Base-by-base conservation (phyloP, 2,329 filamentous ascomycete genomes). In the Colletotrichum phormii region DNA sequence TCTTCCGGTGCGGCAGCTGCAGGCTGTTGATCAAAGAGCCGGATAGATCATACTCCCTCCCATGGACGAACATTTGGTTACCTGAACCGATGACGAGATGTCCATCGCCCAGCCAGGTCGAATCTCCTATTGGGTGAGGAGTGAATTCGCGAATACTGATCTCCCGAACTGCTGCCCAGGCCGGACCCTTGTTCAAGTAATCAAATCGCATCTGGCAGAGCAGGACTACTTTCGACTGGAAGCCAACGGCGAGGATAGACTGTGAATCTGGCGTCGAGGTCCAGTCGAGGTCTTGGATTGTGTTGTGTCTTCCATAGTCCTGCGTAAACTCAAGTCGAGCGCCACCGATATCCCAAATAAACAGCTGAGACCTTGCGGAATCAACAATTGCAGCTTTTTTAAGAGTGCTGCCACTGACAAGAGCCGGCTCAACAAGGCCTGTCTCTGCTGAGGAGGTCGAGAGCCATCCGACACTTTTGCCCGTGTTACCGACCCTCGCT, bases 191-290 rank as follows among this genome's bases (percentile, higher is more conserved):
- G 77, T 95, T 95, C 22, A 98, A 86, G 79, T 98, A 98, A 81
- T 98, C 95, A 79, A 97, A 98, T 13, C 95, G 93, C 84, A 97
- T 91, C 79, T 98, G 95, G 6, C 93, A 92, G 31, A 98, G 88
- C 2, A 98, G 86, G 35, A 97, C 83, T 5, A 98, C 92, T 69
- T 93, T 91, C 75, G 95, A 94, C n/a, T 93, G 92, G 78, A 98
- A 98, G 0, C 95, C 95, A n/a, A 98, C 94, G 1, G 95, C 94
- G 24, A 98, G 86, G 67, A 98, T 95, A 1, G 94, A 96, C 78
- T 98, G 95, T 61, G 91, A 91, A 80, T 97, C 94, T 0, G 95
- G 95, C 0, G 95, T 98, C 3, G 94, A 96, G 0, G 95, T 96
- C 96, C 96, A 98, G 81, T 98, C 95, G 13, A 98, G 89, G 81